Percentiles rank a stretch among this genome's conserved stretches.
These are phyloP conservation scores for Scytalidium sp. DNA, from an alignment of 2,329 filamentous ascomycete species.

Conservation along the genomic window DNA sequence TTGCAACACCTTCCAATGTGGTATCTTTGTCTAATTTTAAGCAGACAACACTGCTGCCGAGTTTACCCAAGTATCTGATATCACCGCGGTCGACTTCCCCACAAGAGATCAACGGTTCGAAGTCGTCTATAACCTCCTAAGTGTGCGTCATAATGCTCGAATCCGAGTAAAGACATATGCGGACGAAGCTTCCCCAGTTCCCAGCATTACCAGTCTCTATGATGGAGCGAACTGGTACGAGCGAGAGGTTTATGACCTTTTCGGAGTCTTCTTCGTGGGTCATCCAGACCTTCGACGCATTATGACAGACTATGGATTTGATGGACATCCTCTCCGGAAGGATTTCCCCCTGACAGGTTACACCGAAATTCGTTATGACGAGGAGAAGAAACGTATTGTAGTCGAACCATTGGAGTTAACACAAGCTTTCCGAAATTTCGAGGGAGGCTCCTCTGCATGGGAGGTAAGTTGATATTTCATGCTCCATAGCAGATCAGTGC, in stretches of 20 bases:
- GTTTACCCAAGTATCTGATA: conserved; percentile 88
- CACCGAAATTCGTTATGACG: conserved; percentile 96
- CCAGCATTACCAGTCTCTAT: conserved; percentile 80
- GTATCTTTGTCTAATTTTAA: conserved; percentile 9
- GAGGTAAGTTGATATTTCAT: conserved; percentile 53
- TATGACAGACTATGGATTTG: conserved; percentile 99
- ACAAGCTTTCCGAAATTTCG: conserved; percentile 98
- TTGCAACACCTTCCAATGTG: neutral
- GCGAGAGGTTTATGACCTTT: conserved; percentile 95
- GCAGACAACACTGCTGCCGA: conserved; percentile 92
- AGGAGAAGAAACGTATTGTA: conserved; percentile 99
- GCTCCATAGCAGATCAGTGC: neutral
- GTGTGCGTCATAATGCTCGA: conserved; percentile 91
- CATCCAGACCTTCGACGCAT: conserved; percentile 96
- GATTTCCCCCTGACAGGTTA: conserved; percentile 98
- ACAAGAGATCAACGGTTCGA: conserved; percentile 96
- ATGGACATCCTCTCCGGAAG: conserved; percentile 94
- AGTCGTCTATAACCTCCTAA: conserved; percentile 95
- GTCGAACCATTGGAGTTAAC: conserved; percentile 97
- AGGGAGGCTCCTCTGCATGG: conserved; percentile 76
- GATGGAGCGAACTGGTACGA: conserved; percentile 99
- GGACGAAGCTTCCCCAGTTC: conserved; percentile 91
- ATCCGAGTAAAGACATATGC: conserved; percentile 99
- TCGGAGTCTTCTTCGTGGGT: conserved; percentile 92
- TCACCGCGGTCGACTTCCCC: conserved; percentile 94